A percentile compares a stretch with the other conserved stretches of the same genome.
Evolutionary conservation across 768 basidiomycete genomes (phyloP).

Genomic region (Zangia roseola): DNA sequence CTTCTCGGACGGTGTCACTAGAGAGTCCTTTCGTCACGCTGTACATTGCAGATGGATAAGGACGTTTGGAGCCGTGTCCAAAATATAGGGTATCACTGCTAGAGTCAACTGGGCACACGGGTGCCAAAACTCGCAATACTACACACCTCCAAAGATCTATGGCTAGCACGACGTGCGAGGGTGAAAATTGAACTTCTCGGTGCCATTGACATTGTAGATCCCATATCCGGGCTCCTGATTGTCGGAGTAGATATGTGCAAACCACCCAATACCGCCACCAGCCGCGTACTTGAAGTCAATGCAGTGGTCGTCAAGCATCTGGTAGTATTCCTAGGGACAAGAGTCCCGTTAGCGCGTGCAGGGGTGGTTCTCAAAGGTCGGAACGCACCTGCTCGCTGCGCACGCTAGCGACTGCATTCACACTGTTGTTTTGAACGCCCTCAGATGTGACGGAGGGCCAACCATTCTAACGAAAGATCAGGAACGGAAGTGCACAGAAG

Average conservation of each 20-base stretch:
- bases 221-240: slow-evolving; percentile 67
- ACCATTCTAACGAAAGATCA: slow-evolving; percentile 53
- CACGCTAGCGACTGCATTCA: slow-evolving; percentile 56
- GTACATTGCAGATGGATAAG: too few species aligned
- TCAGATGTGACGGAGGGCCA: slow-evolving; percentile 69
- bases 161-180: slow-evolving; percentile 59
- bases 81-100: too few species aligned
- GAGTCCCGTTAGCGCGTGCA: background rate
- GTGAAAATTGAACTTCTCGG: slow-evolving; percentile 61
- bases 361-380: background rate
- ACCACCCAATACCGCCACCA: slow-evolving; percentile 76
- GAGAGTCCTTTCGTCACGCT: too few species aligned
- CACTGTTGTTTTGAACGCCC: slow-evolving; percentile 65
- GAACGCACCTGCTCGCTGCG: slow-evolving; percentile 56
- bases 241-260: slow-evolving; percentile 78
- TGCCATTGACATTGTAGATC: slow-evolving; percentile 49
- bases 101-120: too few species aligned
- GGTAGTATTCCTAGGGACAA: slow-evolving; percentile 58
- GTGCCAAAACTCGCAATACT: too few species aligned
- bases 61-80: too few species aligned
- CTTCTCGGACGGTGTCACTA: too few species aligned
- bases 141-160: too few species aligned
- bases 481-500: background rate
- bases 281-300: slow-evolving; percentile 54
- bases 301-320: slow-evolving; percentile 63